Evolutionary conservation across 495 filamentous ascomycete species (phyloP).

Genomic region (Aspergillus coremiiformis): DNA sequence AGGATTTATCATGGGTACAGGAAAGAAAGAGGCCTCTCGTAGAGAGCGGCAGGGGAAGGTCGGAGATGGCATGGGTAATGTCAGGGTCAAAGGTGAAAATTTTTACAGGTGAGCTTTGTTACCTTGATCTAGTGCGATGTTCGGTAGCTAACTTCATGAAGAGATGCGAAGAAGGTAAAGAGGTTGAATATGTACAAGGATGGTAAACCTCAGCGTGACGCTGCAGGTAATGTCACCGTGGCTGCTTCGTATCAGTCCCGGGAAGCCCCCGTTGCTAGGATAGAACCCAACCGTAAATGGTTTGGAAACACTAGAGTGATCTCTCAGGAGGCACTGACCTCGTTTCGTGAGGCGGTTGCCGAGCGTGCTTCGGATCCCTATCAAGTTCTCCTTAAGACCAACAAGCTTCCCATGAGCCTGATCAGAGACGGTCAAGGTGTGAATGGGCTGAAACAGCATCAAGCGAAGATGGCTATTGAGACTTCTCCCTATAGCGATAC

Average conservation of each 20-base stretch:
- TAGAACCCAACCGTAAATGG: conserved; percentile 92
- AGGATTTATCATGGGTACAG: conserved; percentile 69
- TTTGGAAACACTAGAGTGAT: conserved; percentile 69
- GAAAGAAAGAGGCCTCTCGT: conserved; percentile 85
- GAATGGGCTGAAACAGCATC: conserved; percentile 84
- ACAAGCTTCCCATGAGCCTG: conserved; percentile 84
- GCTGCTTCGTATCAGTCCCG: conserved; percentile 77
- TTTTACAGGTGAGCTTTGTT: conserved; percentile 60
- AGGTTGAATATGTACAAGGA: conserved; percentile 81
- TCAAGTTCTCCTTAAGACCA: conserved; percentile 82
- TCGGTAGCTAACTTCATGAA: conserved; percentile 22
- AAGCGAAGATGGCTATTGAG: conserved; percentile 90
- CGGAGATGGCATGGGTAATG: conserved; percentile 80
- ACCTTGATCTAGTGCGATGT: not conserved
- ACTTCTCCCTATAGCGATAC: conserved; percentile 77
- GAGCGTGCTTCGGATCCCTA: conserved; percentile 88
- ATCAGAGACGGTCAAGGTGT: conserved; percentile 56
- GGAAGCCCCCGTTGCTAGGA: conserved; percentile 71
- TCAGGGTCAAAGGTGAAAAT: conserved; percentile 91
- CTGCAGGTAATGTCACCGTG: conserved; percentile 66
- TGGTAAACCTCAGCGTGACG: conserved; percentile 68
- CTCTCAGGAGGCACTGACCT: conserved; percentile 57
- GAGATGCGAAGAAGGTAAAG: conserved; percentile 79
- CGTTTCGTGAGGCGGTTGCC: conserved; percentile 88
- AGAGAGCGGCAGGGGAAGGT: conserved; percentile 74